Evolutionary conservation across 1,284 basidiomycete genomes (phyloP), one percentile per base, ranked within the genome.

Genomic region (Marasmius sp.): DNA sequence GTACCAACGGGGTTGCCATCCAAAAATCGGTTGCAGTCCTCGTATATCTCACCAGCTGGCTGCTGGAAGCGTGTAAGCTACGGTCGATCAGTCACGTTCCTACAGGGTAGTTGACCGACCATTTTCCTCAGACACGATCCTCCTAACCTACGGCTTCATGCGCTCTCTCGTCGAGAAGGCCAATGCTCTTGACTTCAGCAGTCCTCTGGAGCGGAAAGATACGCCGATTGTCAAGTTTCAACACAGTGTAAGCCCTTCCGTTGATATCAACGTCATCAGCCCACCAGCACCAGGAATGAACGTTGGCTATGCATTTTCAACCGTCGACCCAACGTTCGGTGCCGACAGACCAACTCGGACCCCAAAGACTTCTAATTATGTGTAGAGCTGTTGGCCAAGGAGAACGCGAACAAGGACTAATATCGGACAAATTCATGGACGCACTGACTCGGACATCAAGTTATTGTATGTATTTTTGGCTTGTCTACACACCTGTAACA

Each of bases 41-140:
- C 9, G 64, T 77, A 22, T 81, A 79, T 61, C 65, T 79, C 49
- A 55, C 83, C 41, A 71, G 74, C 48, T 81, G 84, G 79, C 65
- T 85, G 52, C 66, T 85, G 56, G 73, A 84, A 66, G 74, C 83
- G 51, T 86, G 84, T 85, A 67, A 61, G 81, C 79, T 37, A 27
- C 27, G 27, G 27, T 27, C 27, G 27, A 27, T 27, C 27, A 27
- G 27, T 27, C 12, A 52, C 36, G 11, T 16, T n/a, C 12, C 11
- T n/a, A 7, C 10, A 8, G 33, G 47, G 36, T 34, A 16, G 3
- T 20, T 10, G 27, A 58, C 52, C 11, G 48, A 39, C 27, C 34
- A 41, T 27, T 22, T 9, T 14, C 36, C 41, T 9, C 47, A 51
- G 27, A 43, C 22, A 45, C 41, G 18, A 9, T 18, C 14, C 16